A percentile compares a stretch with the other conserved stretches of the same genome.
phyloP scores from a whole-genome alignment of 345 rosid genomes.

The Brassica nigra region DNA sequence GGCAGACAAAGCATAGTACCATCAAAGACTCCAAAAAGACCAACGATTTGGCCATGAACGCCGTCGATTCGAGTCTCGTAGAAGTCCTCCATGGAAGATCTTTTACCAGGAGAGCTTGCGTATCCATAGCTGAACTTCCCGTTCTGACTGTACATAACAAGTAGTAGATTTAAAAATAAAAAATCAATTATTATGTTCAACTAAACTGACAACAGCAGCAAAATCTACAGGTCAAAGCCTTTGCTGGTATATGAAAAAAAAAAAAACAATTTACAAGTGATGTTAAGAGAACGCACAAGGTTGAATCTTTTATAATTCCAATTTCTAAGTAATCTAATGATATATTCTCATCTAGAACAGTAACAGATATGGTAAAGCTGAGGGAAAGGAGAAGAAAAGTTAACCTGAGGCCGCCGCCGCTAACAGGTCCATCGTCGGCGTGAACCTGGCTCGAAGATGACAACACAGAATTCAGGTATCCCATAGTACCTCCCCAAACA shows the following conservation, averaged over 20 bases:
- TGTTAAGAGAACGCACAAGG: neutral
- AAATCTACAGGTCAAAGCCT: neutral
- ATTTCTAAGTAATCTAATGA: too few species aligned
- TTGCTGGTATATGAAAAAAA: neutral
- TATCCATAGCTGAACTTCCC: constrained; percentile 98
- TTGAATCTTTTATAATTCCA: neutral
- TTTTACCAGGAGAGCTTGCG: constrained; percentile 96
- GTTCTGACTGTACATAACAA: constrained; percentile 61
- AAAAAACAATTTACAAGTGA: neutral
- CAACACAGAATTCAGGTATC: constrained; percentile 79
- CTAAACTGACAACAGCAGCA: neutral
- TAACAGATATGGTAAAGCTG: constrained; percentile 17
- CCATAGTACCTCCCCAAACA: constrained; percentile 48
- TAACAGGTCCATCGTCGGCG: constrained; percentile 74
- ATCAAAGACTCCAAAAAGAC: constrained; percentile 98
- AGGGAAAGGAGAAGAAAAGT: neutral
- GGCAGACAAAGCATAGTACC: constrained; percentile 49
- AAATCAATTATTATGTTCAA: neutral
- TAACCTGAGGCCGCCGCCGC: constrained; percentile 96
- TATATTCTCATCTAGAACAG: neutral
- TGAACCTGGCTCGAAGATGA: constrained; percentile 74
- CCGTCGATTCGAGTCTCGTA: constrained; percentile 95
- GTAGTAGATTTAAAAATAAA: neutral
- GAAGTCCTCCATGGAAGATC: constrained; percentile 98
- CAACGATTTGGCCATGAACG: constrained; percentile 91